phyloP scores from a whole-genome alignment of 306 rosid genomes.

The Lathyrus sativus region DNA sequence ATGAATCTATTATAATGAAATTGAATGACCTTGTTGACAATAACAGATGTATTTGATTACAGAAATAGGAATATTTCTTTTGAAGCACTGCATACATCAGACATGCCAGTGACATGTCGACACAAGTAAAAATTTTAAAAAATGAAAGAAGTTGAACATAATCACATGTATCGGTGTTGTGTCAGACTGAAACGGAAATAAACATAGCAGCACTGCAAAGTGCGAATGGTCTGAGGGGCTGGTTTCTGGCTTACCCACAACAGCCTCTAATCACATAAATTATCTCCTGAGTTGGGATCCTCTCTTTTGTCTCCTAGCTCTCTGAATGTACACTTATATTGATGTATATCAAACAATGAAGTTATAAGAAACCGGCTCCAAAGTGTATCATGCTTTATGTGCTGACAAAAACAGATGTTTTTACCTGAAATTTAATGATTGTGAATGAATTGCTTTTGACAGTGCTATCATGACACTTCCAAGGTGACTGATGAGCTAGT shows the following conservation, averaged over 20 bases:
- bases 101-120: too few relatives aligned
- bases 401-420: constrained; percentile 17
- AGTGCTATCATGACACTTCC: constrained; percentile 93
- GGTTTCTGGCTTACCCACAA: neutral
- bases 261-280: neutral
- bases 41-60: constrained; percentile 1
- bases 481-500: constrained; percentile 90
- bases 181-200: neutral
- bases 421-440: constrained; percentile 29
- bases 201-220: neutral
- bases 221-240: constrained; percentile 1
- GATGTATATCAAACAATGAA: constrained; percentile 17
- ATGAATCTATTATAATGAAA: constrained; percentile 25
- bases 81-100: too few relatives aligned
- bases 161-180: too few relatives aligned
- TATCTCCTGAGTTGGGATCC: neutral
- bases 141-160: too few relatives aligned
- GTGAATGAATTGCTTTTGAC: constrained; percentile 41
- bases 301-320: constrained; percentile 1
- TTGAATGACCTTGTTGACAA: constrained; percentile 8
- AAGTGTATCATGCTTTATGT: constrained; percentile 25
- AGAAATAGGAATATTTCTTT: neutral
- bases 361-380: constrained; percentile 11
- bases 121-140: too few relatives aligned
- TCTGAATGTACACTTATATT: neutral